These are phyloP conservation scores for Liquidambar formosana DNA, from an alignment of 164 flowering plant genomes.

Conservation along the genomic window DNA sequence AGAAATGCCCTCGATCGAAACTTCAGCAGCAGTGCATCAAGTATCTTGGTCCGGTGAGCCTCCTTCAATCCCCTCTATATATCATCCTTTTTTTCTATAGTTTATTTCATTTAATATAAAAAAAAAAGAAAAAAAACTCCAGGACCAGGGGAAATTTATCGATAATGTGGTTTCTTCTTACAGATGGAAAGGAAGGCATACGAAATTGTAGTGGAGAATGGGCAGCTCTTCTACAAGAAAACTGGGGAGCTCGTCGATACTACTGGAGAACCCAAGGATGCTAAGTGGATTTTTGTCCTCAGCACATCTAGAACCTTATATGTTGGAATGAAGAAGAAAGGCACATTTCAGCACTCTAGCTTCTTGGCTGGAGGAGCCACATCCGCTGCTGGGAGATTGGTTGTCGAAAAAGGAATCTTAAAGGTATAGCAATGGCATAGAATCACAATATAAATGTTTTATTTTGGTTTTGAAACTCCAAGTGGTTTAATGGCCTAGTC, in stretches of 20 bases:
- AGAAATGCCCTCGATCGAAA: constrained; percentile 62
- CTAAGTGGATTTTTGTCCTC: constrained; percentile 76
- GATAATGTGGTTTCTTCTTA: constrained; percentile 1
- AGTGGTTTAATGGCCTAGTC: no score
- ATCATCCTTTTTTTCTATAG: background rate
- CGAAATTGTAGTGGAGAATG: constrained; percentile 53
- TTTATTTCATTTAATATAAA: background rate
- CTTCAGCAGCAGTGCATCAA: constrained; percentile 79
- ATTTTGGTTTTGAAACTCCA: background rate
- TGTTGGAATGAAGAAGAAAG: constrained; percentile 65
- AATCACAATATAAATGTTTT: background rate
- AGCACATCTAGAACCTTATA: constrained; percentile 57
- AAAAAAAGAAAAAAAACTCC: background rate
- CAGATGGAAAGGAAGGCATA: constrained; percentile 68
- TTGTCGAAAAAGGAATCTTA: constrained; percentile 52
- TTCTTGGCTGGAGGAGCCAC: constrained; percentile 81
- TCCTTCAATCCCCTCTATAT: background rate
- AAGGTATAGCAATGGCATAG: constrained; percentile 39
- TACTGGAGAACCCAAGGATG: constrained; percentile 30
- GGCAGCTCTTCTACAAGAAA: constrained; percentile 50
- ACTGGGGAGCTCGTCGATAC: constrained; percentile 54
- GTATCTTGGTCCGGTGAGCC: constrained; percentile 71
- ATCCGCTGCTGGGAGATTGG: constrained; percentile 67
- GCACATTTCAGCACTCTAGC: constrained; percentile 76
- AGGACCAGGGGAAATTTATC: background rate